Evolutionary conservation across 2,329 filamentous ascomycete genomes (phyloP).

Genomic region (Fusarium anguioides): DNA sequence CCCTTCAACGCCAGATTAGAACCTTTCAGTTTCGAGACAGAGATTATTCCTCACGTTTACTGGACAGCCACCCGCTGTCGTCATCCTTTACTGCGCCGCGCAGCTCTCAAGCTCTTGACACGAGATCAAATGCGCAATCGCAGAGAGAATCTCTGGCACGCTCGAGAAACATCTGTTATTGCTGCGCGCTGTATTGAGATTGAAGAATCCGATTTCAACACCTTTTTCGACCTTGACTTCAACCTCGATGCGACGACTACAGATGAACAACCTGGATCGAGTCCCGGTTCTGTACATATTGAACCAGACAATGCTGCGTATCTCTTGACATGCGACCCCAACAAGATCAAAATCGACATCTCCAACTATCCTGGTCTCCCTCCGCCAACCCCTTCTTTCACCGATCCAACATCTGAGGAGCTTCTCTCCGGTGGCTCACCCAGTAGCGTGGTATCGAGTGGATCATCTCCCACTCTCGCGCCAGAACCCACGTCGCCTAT

Average conservation of each 20-base stretch:
- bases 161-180: slow-evolving; percentile 47
- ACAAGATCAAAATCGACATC: slow-evolving; percentile 20
- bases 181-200: slow-evolving; percentile 51
- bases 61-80: slow-evolving; percentile 55
- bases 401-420: slow-evolving; percentile 25
- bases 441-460: background rate
- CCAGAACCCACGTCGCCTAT: slow-evolving; percentile 21
- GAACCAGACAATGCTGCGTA: background rate
- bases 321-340: background rate
- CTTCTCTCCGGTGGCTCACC: background rate
- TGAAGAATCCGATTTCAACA: slow-evolving; percentile 46
- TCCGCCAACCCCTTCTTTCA: slow-evolving; percentile 21
- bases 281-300: background rate
- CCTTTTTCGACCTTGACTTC: background rate
- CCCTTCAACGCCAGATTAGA: slow-evolving; percentile 24
- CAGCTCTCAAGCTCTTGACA: slow-evolving; percentile 52
- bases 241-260: background rate
- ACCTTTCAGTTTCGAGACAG: slow-evolving; percentile 57
- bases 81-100: slow-evolving; percentile 54
- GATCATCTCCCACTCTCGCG: slow-evolving; percentile 6
- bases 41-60: slow-evolving; percentile 56
- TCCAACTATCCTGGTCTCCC: slow-evolving; percentile 22
- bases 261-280: background rate
- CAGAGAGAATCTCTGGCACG: slow-evolving; percentile 56
- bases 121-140: slow-evolving; percentile 47